Evolutionary conservation across 495 filamentous ascomycete genomes (phyloP).

Genomic region (Cetradonia linearis): DNA sequence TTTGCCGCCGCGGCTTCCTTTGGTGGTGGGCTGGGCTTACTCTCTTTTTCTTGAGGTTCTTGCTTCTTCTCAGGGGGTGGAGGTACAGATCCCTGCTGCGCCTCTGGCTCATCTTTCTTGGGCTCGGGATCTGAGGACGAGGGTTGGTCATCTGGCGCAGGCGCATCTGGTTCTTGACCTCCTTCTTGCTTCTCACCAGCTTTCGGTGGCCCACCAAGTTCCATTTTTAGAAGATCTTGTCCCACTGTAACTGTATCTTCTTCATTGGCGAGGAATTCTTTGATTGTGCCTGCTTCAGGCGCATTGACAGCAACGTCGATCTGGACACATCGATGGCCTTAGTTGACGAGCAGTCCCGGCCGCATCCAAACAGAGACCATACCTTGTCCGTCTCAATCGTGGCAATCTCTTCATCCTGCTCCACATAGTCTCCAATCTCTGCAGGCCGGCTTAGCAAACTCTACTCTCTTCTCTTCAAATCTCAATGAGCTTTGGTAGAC

Average conservation of each 20-base stretch:
- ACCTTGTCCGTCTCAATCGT: constrained; percentile 99
- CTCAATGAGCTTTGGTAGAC: constrained; percentile 59
- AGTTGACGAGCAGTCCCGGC: neutral
- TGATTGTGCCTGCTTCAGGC: constrained; percentile 80
- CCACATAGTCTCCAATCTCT: constrained; percentile 89
- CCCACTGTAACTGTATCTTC: constrained; percentile 95
- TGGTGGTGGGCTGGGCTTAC: constrained; percentile 33
- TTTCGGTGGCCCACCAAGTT: constrained; percentile 55
- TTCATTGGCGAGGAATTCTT: constrained; percentile 84
- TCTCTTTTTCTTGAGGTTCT: constrained; percentile 34
- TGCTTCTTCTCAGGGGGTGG: constrained; percentile 33
- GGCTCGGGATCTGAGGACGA: constrained; percentile 47
- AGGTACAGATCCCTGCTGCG: constrained; percentile 33
- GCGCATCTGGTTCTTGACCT: constrained; percentile 47
- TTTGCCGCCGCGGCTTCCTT: constrained; percentile 25
- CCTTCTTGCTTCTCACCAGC: constrained; percentile 43
- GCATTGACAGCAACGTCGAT: constrained; percentile 96
- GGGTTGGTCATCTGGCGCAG: constrained; percentile 46
- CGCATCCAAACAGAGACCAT: constrained; percentile 20
- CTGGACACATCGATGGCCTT: constrained; percentile 36
- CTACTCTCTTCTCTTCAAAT: constrained; percentile 61
- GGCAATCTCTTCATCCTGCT: constrained; percentile 94
- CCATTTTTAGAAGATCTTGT: constrained; percentile 77
- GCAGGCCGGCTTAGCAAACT: constrained; percentile 43
- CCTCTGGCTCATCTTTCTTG: constrained; percentile 40